phyloP scores from a whole-genome alignment of 2,329 filamentous ascomycete species.

The Diaporthe sp. region DNA sequence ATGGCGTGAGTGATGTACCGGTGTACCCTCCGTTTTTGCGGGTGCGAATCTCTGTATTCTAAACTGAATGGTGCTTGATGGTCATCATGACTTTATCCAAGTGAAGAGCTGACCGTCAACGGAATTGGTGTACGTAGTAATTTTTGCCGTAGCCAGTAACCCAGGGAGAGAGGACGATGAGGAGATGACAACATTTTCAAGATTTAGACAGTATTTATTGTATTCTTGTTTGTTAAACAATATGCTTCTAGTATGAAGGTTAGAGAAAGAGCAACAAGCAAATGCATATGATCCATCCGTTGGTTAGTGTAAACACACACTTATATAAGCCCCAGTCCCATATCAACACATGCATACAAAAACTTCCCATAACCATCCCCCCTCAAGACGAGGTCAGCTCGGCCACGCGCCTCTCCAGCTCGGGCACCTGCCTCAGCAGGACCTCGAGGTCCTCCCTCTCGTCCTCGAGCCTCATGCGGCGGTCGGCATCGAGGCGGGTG shows the following conservation, averaged over 20 bases:
- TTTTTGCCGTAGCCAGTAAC: not conserved
- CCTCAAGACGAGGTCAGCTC: slow-evolving; percentile 74
- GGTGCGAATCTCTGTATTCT: too few relatives aligned
- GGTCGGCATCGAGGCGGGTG: slow-evolving; percentile 89
- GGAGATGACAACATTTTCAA: too few relatives aligned
- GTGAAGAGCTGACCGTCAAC: not conserved
- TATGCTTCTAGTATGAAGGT: slow-evolving; percentile 21
- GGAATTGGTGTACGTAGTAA: too few relatives aligned
- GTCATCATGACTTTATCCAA: not conserved
- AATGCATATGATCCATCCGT: not conserved
- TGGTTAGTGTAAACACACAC: not conserved
- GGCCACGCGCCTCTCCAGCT: slow-evolving; percentile 86
- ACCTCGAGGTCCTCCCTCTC: slow-evolving; percentile 96
- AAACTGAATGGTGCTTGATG: not conserved
- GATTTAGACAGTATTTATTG: not conserved
- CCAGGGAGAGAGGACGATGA: too few relatives aligned
- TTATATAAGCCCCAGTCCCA: not conserved
- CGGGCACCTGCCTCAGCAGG: slow-evolving; percentile 86
- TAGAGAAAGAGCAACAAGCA: not conserved
- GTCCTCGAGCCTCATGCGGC: slow-evolving; percentile 87
- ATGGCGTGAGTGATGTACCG: too few relatives aligned
- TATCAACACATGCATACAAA: not conserved
- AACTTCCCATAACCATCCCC: too few relatives aligned
- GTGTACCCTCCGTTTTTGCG: too few relatives aligned
- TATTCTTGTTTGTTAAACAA: not conserved